Conservation (phyloP, 805 yeast species). For the Teunomyces panamensis region DNA sequence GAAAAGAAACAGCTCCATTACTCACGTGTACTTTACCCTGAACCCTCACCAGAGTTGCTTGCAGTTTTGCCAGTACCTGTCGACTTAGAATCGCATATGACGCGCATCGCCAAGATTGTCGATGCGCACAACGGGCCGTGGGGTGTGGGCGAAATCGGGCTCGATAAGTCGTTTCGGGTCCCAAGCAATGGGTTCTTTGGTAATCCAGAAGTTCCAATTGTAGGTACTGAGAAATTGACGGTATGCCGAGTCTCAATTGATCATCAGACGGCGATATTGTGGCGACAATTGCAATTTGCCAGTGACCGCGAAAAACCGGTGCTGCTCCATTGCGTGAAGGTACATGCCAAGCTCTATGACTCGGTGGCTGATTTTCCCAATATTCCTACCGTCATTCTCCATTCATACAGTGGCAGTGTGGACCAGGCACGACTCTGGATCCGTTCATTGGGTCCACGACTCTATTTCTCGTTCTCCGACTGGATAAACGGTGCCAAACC, state of each 20-base stretch:
- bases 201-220: conserved; percentile 14
- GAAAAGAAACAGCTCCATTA: conserved; percentile 56
- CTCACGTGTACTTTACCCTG: conserved; percentile 42
- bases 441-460: conserved; percentile 19
- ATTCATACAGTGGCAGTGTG: conserved; percentile 80
- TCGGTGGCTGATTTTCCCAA: conserved; percentile 20
- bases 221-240: conserved; percentile 28
- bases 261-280: conserved; percentile 64
- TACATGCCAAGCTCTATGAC: conserved; percentile 62
- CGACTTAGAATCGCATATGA: conserved; percentile 33
- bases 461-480: conserved; percentile 54
- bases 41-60: conserved; percentile 38
- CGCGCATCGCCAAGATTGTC: conserved; percentile 24
- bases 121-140: conserved; percentile 12
- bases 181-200: conserved; percentile 61
- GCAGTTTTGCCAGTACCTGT: conserved; percentile 61
- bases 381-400: conserved; percentile 56
- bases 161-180: conserved; percentile 72
- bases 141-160: conserved; percentile 87
- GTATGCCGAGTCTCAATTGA: conserved; percentile 53
- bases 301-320: conserved; percentile 45
- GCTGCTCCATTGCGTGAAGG: conserved; percentile 83
- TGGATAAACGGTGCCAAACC: conserved; percentile 43
- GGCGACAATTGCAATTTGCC: conserved; percentile 55
- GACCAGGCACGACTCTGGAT: conserved; percentile 61